Base-by-base conservation (phyloP, 345 rosid species). In the Populus tremula region DNA sequence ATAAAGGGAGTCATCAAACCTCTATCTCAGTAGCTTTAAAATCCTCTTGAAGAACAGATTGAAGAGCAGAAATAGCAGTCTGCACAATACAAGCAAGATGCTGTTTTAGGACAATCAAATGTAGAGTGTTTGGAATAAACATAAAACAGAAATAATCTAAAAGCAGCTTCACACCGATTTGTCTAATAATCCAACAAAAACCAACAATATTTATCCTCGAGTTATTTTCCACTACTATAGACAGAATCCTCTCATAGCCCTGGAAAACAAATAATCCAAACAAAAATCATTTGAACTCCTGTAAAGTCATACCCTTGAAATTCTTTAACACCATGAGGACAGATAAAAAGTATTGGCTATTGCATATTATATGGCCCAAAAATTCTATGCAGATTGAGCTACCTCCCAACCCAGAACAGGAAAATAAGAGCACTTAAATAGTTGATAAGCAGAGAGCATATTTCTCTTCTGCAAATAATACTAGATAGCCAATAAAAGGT, bases 1-100 rank as follows among this genome's bases (percentile, higher is more conserved):
- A 35, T 14, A 38, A 68, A 64, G 47, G 11, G 36, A 38, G 47
- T 31, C n/a, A 31, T 29, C 29, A 69, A 38, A 92, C 95, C 97
- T 92, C 97, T 79, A 92, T 92, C 82, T 92, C 97, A 76, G 92
- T 92, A 23, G 97, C 95, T 88, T 92, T 92, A 88, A 92, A 91
- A 82, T 92, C 97, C 86, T 92, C 95, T 75, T 92, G 97, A 54
- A 92, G 97, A 84, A 91, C 95, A 50, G 97, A 87, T 77, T 92
- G 95, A 80, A 92, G 81, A 62, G 92, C 95, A 62, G 95, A 92
- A 72, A 92, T 87, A 25, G 95, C 88, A 76, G 92, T 90, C 97
- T 92, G 76, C 35, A 73, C 11, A 63, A 74, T 18, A 23, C 29
- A 17, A 65, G 39, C 47, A 82, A 71, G 6, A 1, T 0, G 5